Conservation (phyloP, 768 basidiomycete genomes). For the Xanthoconium purpureum region DNA sequence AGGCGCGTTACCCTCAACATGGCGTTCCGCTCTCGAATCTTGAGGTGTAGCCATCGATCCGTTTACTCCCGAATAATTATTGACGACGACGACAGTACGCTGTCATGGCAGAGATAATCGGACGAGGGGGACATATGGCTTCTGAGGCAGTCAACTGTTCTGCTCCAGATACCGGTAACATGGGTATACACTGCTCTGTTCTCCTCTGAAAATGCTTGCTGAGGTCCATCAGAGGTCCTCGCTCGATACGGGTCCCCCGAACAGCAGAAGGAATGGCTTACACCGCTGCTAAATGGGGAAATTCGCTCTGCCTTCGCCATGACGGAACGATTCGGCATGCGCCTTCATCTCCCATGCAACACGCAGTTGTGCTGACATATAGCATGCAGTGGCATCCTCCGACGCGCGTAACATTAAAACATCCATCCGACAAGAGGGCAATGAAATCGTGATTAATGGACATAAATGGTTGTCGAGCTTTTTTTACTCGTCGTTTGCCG, state of each 20-base stretch:
- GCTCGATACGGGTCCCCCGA: conserved; percentile 89
- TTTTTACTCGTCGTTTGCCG: not conserved
- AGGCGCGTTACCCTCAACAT: conserved; percentile 84
- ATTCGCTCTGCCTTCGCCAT: conserved; percentile 94
- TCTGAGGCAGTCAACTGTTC: conserved; percentile 91
- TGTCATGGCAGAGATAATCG: conserved; percentile 95
- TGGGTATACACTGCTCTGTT: conserved; percentile 53
- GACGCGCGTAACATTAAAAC: conserved; percentile 95
- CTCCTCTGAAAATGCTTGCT: not conserved
- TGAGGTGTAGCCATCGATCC: conserved; percentile 54
- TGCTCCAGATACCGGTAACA: conserved; percentile 97
- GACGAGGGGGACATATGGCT: conserved; percentile 76
- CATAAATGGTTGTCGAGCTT: conserved; percentile 77
- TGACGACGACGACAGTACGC: conserved; percentile 63
- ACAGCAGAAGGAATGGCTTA: conserved; percentile 89
- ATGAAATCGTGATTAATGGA: conserved; percentile 90
- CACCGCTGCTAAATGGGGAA: conserved; percentile 85
- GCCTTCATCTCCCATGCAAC: conserved; percentile 2
- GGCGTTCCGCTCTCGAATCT: conserved; percentile 92
- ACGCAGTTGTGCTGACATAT: conserved; percentile 1
- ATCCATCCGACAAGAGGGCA: conserved; percentile 76
- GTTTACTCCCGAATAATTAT: not conserved
- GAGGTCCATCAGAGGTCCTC: conserved; percentile 72
- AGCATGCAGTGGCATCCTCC: conserved; percentile 68
- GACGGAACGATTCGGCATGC: conserved; percentile 86